Evolutionary conservation across 805 yeast species (phyloP), one percentile per base, ranked within the genome.

Genomic region (Cyberlindnera meyerae): DNA sequence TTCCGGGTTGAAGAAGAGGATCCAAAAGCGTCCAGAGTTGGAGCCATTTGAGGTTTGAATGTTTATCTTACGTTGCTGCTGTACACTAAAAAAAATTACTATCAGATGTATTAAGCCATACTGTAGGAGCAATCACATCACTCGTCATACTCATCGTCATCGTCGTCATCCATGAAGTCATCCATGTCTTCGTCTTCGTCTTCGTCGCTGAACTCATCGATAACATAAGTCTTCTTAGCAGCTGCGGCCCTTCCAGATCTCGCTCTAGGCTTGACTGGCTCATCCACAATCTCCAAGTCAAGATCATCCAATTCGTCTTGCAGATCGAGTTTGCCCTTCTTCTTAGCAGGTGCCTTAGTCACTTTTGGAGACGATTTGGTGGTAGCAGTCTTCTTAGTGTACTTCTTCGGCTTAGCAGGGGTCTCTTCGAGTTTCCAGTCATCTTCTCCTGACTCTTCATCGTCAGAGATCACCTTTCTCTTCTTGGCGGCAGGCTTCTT

Each of bases 21-120:
- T 44, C 11, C 62, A 66, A 36, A 77, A 73, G 58, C 76, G 70
- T 55, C 85, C 84, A 24, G 55, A 55, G 8, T 55, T 78, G 37
- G 82, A 73, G 24, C 44, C 44, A 24, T 40, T 32, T 24, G 44
- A 40, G 25, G 32, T 24, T 15, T 38, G 35, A 38, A 5, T 18
- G 9, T 4, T 27, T n/a, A 21, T 8, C 7, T 8, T 20, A 20
- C 9, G 9, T 20, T 9, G 9, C n/a, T n/a, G n/a, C n/a, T n/a
- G n/a, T n/a, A 8, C 22, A 20, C 7, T 8, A 13, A 35, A 27
- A 31, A 21, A 13, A 22, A 8, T 11, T 9, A n/a, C 15, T 11
- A 18, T 6, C 13, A 28, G n/a, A n/a, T n/a, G n/a, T n/a, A n/a
- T n/a, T n/a, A n/a, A n/a, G n/a, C n/a, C n/a, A n/a, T n/a, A n/a